Evolutionary conservation across 768 basidiomycete species (phyloP).

Genomic region (Amanita subjunquillea): DNA sequence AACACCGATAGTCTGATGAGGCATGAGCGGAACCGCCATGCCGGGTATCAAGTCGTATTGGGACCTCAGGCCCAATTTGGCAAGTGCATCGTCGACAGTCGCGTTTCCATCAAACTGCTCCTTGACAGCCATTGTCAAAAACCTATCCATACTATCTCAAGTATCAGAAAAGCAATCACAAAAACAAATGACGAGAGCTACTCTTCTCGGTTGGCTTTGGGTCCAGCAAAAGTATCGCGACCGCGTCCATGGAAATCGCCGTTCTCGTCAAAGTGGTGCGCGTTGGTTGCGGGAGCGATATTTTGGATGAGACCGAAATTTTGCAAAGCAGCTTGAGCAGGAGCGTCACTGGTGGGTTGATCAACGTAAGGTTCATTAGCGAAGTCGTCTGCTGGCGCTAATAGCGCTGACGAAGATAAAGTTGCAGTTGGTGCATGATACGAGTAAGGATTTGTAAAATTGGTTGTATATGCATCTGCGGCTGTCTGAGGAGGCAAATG

Average conservation of each 20-base stretch:
- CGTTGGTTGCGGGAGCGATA: conserved; percentile 7
- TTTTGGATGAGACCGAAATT: background rate
- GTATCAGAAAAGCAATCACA: background rate
- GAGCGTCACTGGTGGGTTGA: background rate
- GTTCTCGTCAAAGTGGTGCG: conserved; percentile 12
- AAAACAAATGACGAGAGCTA: conserved; percentile 16
- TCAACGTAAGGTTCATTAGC: background rate
- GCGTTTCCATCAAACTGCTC: conserved; percentile 50
- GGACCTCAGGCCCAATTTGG: conserved; percentile 37
- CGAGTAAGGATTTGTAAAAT: background rate
- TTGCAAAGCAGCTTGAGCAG: background rate
- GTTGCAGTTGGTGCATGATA: background rate
- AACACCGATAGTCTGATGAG: conserved; percentile 57
- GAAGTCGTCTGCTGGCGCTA: too few relatives aligned
- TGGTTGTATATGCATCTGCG: background rate
- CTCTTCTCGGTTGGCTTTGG: conserved; percentile 40
- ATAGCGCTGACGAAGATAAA: background rate
- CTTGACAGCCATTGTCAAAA: conserved; percentile 43
- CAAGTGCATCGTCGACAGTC: conserved; percentile 45
- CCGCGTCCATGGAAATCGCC: conserved; percentile 25
- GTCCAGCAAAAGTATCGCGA: conserved; percentile 31
- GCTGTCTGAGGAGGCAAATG: background rate
- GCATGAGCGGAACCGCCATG: conserved; percentile 53
- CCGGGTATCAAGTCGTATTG: conserved; percentile 42
- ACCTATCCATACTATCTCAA: conserved; percentile 36